phyloP scores from a whole-genome alignment of 495 filamentous ascomycete genomes.

The Lasiosphaeris hirsuta region DNA sequence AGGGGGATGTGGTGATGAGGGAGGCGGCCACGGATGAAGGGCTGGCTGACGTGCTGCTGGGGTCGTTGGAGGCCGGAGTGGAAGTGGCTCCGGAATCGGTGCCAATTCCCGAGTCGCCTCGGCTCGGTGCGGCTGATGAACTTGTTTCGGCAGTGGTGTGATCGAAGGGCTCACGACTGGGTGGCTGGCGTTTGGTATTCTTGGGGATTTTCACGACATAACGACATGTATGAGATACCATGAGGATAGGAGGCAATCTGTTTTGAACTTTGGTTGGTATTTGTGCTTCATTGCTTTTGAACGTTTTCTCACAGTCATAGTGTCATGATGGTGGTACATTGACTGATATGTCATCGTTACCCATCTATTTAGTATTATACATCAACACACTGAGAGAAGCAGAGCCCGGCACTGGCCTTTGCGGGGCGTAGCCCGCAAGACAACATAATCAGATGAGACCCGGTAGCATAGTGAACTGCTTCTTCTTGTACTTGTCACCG shows the following conservation, averaged over 20 bases:
- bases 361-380: neutral
- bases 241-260: neutral
- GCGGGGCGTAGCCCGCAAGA: neutral
- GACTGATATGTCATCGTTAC: neutral
- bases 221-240: conserved; percentile 11
- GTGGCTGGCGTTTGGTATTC: neutral
- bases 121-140: neutral
- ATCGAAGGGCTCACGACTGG: neutral
- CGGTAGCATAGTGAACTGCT: conserved; percentile 76
- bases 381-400: neutral
- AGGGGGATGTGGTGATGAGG: conserved; percentile 20
- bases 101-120: conserved; percentile 11
- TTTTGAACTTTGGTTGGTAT: neutral
- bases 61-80: conserved; percentile 18
- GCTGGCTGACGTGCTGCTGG: neutral
- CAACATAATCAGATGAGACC: conserved; percentile 44
- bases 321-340: no score
- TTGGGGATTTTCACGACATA: conserved; percentile 7
- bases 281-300: no score
- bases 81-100: conserved; percentile 13
- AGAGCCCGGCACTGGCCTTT: neutral
- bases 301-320: no score
- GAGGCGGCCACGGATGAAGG: neutral
- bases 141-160: neutral
- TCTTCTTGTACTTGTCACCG: conserved; percentile 83